Evolutionary conservation across 2,329 filamentous ascomycete species (phyloP), one percentile per base, ranked within the genome.

Genomic region (Triangularia setosa): DNA sequence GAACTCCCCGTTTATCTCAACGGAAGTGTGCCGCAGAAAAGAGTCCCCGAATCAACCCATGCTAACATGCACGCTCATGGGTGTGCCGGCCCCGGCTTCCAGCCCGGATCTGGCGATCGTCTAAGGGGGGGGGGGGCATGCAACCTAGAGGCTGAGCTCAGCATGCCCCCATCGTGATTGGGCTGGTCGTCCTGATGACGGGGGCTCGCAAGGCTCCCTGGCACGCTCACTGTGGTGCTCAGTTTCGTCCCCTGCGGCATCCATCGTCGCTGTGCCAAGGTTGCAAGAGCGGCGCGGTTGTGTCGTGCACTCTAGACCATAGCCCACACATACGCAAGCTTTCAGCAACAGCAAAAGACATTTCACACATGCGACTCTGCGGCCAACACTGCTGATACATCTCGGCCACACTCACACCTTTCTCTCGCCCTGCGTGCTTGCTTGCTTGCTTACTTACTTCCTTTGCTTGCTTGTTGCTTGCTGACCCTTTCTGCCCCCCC

Each of bases 41-140:
- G 35, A 40, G 35, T 40, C 16, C 18, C 7, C 21, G 24, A 27
- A 18, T 11, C 24, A 16, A 21, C 25, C 35, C 18, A 16, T 53
- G 23, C 16, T 59, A 24, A 16, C 23, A 44, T 55, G 23, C 58
- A 60, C 11, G 3, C 16, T 60, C 23, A 25, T 57, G 58, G n/a
- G 18, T 61, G 28, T 54, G 21, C 56, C 25, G 18, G 35, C 59
- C 23, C 48, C 48, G 61, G 28, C 30, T 55, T 56, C 62, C 58
- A 65, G 65, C 61, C 65, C 62, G 59, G 65, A 68, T 69, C 68
- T 67, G 64, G 67, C 64, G 68, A 70, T 70, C 68, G 64, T 60
- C 64, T 65, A 62, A 60, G 11, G 65, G 66, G 60, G 64, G 11
- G 65, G 66, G 60, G 64, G 25, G 57, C 52, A 65, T 70, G 65